Percentiles rank a stretch among this genome's conserved stretches.
These are phyloP conservation scores for Saussurea involucrata DNA, from an alignment of 129 eudicot genomes.

Conservation along the genomic window DNA sequence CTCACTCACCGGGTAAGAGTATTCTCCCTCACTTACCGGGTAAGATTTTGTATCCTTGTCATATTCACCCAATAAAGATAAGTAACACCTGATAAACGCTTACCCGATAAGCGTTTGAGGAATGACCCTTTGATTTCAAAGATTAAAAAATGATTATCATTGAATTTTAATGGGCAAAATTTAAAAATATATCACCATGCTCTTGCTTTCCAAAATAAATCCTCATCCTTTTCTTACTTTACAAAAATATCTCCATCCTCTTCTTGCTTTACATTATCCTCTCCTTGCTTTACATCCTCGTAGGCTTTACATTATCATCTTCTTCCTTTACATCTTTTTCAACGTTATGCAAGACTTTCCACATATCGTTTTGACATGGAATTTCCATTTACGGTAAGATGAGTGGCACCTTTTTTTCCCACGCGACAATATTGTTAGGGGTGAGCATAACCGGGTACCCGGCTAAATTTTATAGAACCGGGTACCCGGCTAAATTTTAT, in stretches of 20 bases:
- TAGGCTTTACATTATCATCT: neutral
- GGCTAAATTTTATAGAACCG: no score
- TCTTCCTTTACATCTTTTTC: neutral
- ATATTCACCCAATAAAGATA: neutral
- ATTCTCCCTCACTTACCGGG: neutral
- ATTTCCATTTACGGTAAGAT: no score
- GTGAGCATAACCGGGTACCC: no score
- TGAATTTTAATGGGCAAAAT: neutral
- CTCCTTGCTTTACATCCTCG: neutral
- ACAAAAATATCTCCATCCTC: neutral
- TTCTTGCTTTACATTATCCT: neutral
- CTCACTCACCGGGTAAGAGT: neutral
- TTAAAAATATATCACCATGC: neutral
- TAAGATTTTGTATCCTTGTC: neutral
- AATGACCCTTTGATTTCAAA: neutral
- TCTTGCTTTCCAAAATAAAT: neutral
- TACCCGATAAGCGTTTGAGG: no score
- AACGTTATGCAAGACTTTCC: no score
- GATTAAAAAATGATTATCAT: neutral
- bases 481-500: no score
- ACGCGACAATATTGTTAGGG: no score
- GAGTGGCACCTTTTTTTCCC: no score
- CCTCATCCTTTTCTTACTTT: neutral
- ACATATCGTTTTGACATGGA: no score
- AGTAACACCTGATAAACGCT: neutral